phyloP scores from a whole-genome alignment of 2,329 filamentous ascomycete species.

The Fusarium citri region DNA sequence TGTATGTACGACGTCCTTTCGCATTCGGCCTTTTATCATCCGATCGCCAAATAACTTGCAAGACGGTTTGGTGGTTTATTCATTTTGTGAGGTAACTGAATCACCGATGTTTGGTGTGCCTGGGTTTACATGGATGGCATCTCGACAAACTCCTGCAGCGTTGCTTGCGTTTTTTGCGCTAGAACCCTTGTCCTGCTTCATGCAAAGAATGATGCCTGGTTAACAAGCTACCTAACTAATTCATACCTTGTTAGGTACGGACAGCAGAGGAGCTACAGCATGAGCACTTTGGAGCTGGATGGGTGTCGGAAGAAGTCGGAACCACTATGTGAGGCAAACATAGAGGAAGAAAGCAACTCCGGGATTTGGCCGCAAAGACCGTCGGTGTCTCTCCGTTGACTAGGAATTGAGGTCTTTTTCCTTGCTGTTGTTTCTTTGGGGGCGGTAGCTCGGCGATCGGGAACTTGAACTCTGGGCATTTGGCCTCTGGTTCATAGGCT shows the following conservation, averaged over 20 bases:
- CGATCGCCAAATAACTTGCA: conserved; percentile 5
- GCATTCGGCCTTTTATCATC: conserved; percentile 5
- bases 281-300: conserved; percentile 18
- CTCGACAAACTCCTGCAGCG: conserved; percentile 38
- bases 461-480: conserved; percentile 20
- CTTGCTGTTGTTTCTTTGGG: background rate
- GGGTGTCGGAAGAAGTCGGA: conserved; percentile 40
- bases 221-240: background rate
- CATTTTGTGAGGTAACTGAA: conserved; percentile 44
- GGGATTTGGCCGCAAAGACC: conserved; percentile 27
- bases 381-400: conserved; percentile 28
- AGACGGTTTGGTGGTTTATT: conserved; percentile 28
- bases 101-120: conserved; percentile 17
- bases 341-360: conserved; percentile 24
- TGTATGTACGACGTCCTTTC: background rate
- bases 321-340: conserved; percentile 16
- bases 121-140: conserved; percentile 1
- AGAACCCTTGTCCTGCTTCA: conserved; percentile 29
- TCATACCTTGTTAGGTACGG: conserved; percentile 11
- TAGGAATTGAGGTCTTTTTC: conserved; percentile 10
- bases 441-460: conserved; percentile 34
- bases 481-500: conserved; percentile 19
- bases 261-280: conserved; percentile 23
- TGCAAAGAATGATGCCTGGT: conserved; percentile 23
- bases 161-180: conserved; percentile 37